Evolutionary conservation across 805 yeast genomes (phyloP), one percentile per base, ranked within the genome.

Genomic region (Brettanomyces naardenensis): DNA sequence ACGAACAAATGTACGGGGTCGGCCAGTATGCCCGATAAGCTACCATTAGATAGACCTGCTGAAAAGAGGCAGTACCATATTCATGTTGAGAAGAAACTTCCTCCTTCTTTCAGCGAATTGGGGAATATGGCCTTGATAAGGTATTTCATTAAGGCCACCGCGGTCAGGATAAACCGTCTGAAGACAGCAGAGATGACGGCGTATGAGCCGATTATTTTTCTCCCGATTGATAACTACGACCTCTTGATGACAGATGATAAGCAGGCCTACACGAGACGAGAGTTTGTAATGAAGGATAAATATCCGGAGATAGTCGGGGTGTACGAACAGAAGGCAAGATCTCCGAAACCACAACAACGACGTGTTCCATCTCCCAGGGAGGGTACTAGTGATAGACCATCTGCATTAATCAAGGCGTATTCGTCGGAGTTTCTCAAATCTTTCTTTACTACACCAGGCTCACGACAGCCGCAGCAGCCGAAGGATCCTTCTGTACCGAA

Each of bases 61-160:
- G 42, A 36, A 26, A 9, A 44, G 4, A 47, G 44, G 11, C 35
- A 43, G 9, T 17, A 37, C 4, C 40, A 39, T 19, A 31, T 41
- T 10, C 61, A 54, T 37, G 32, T 38, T 4, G 40, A 40, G 11
- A 31, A 40, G 2, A 34, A 37, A 3, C 39, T 59, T 19, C 62
- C 64, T 6, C 59, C 58, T 15, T 49, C 47, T 19, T 44, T 55
- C 27, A 44, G 48, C 33, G 54, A 51, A 6, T 15, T 49, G 19
- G 52, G 46, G 2, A 46, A 47, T n/a, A 33, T 33, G 19, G 74
- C 71, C 6, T 49, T 53, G 9, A 55, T 75, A 35, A 61, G 65
- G 39, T 78, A 78, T 51, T 78, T 69, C 49, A 64, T 79, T 38
- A 78, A 78, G 53, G 81, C 67, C 7, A 78, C 84, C 1, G 77